phyloP scores from a whole-genome alignment of 805 yeast genomes.

The Kuraishia hungarica region DNA sequence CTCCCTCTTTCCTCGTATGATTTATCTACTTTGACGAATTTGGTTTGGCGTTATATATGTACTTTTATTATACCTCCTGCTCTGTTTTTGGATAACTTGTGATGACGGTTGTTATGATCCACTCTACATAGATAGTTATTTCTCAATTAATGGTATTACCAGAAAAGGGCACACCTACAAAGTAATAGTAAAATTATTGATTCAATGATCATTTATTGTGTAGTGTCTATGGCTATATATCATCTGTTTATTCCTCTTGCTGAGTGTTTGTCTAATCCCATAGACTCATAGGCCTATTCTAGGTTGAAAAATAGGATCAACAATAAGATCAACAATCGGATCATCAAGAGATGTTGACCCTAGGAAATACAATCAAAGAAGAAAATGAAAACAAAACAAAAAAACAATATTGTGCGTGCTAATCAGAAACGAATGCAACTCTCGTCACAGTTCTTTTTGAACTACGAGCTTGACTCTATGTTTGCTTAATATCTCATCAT shows the following conservation, averaged over 20 bases:
- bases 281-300: too few species aligned
- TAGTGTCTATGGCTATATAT: too few species aligned
- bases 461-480: constrained; percentile 92
- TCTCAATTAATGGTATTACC: too few species aligned
- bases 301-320: too few species aligned
- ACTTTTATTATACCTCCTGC: background rate
- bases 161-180: too few species aligned
- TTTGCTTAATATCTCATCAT: constrained; percentile 74
- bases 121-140: background rate
- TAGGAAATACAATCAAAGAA: background rate
- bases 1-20: background rate
- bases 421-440: constrained; percentile 35
- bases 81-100: background rate
- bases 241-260: too few species aligned
- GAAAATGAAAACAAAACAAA: background rate
- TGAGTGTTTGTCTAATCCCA: too few species aligned
- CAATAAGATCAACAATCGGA: too few species aligned
- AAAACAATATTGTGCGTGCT: background rate
- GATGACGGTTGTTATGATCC: background rate
- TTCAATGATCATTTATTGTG: too few species aligned
- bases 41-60: background rate
- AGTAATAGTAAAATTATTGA: too few species aligned
- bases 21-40: background rate
- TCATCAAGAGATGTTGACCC: too few species aligned
- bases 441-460: constrained; percentile 52